Evolutionary conservation across 2,329 filamentous ascomycete species (phyloP).

Genomic region (Grosmannia huntii): DNA sequence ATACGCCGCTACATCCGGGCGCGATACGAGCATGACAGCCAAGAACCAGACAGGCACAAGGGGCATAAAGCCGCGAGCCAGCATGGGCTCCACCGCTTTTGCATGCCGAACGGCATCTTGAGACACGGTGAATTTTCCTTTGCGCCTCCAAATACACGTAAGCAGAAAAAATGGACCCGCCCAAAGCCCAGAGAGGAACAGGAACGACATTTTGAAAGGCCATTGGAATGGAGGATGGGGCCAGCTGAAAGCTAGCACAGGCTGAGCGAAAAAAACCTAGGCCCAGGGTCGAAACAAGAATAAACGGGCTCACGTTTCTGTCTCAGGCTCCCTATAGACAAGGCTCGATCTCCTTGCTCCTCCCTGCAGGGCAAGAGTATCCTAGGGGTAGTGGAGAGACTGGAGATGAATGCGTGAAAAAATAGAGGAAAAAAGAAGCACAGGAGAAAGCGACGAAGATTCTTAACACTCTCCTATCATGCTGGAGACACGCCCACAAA

Average conservation of each 20-base stretch:
- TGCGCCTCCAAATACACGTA: background rate
- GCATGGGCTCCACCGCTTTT: background rate
- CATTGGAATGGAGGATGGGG: background rate
- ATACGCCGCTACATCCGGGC: too few relatives aligned
- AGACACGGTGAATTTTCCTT: background rate
- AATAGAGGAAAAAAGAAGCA: background rate
- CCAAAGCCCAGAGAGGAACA: background rate
- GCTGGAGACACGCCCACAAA: too few relatives aligned
- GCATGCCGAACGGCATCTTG: background rate
- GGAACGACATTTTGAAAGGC: background rate
- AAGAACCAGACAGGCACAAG: too few relatives aligned
- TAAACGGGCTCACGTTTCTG: background rate
- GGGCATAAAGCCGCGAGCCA: too few relatives aligned
- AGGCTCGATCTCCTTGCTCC: background rate
- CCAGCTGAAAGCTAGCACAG: background rate
- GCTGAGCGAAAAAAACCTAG: background rate
- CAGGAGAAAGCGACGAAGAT: background rate
- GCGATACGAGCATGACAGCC: too few relatives aligned
- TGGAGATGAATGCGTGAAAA: background rate
- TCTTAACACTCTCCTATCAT: too few relatives aligned
- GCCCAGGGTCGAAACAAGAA: background rate
- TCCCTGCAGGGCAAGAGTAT: too few relatives aligned
- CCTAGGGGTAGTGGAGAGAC: too few relatives aligned
- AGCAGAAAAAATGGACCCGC: background rate
- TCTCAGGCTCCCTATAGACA: background rate